phyloP scores from a whole-genome alignment of 768 basidiomycete species.

The Serendipita indica region DNA sequence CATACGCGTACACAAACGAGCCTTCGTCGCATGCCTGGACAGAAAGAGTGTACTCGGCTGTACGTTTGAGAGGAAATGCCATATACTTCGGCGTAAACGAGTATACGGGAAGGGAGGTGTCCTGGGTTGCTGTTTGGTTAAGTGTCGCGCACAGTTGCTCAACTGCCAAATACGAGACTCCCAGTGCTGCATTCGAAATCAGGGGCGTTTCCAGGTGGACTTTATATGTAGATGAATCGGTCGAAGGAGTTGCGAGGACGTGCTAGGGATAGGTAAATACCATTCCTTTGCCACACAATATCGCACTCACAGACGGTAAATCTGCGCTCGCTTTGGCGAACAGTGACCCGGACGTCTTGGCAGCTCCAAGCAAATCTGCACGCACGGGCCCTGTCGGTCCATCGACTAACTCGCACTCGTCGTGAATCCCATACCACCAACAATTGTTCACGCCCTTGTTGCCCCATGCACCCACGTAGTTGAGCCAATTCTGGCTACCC shows the following conservation, averaged over 20 bases:
- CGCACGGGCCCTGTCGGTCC: conserved; percentile 9
- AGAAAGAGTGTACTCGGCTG: neutral
- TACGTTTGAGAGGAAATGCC: neutral
- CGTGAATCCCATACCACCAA: conserved; percentile 12
- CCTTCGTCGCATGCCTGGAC: neutral
- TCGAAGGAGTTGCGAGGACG: conserved; percentile 3
- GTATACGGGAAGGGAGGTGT: neutral
- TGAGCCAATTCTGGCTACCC: conserved; percentile 9
- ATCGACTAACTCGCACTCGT: conserved; percentile 6
- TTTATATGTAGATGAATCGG: neutral
- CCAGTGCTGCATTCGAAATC: neutral
- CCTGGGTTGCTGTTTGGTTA: neutral
- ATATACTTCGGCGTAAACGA: neutral
- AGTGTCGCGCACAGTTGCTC: conserved; percentile 2
- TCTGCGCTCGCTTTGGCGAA: neutral
- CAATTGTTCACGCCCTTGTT: conserved; percentile 10
- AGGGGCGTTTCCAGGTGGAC: neutral
- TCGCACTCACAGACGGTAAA: conserved; percentile 7
- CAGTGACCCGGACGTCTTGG: neutral
- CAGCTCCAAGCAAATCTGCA: conserved; percentile 6
- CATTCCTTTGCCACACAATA: neutral
- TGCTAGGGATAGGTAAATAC: neutral
- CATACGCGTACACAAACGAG: conserved; percentile 1
- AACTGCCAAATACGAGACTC: conserved; percentile 4
- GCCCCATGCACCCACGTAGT: conserved; percentile 10